Evolutionary conservation across 305 asterid species (phyloP), one percentile per base, ranked within the genome.

Genomic region (Galium porrigens): DNA sequence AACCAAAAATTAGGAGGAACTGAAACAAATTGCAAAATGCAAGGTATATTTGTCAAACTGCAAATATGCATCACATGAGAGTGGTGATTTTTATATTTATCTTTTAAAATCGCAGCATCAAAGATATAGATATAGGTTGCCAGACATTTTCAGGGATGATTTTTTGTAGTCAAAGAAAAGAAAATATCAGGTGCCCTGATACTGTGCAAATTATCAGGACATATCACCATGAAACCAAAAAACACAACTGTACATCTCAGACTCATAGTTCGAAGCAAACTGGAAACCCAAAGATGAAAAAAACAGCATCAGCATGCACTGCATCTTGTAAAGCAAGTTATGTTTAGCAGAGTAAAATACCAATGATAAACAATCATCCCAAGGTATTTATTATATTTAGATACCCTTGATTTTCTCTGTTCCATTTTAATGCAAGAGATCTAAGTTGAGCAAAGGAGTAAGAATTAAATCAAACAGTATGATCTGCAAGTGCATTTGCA

Each of bases 131-230:
- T 22, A 58, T 32, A 32, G 17, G 6, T 12, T 58, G 5, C 30
- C 46, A 4, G 29, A 58, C 46, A 15, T 4, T 33, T 33, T 58
- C 48, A 3, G 20, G 46, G 46, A 18, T 58, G 34, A 15, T 34
- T 29, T 34, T 58, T 58, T 34, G 46, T 29, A 58, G 63, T 55
- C 76, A 69, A 51, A 68, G 66, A 58, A 59, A 17, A 34, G 29
- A 59, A 59, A 59, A 6, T 14, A 58, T 36, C 30, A 2, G 42
- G 49, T n/a, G 44, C 48, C 25, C 18, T 58, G 62, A 34, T 33
- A 58, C 6, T 33, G 5, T 14, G n/a, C 18, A 7, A 22, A 58
- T 15, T 34, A 32, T 36, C 27, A 58, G 30, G 18, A 32, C 48
- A 33, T 15, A 32, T 58, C 29, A 34, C 20, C 29, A 58, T 33